These are phyloP conservation scores for Arachis monticola DNA, from an alignment of 331 rosid species.

Conservation along the genomic window DNA sequence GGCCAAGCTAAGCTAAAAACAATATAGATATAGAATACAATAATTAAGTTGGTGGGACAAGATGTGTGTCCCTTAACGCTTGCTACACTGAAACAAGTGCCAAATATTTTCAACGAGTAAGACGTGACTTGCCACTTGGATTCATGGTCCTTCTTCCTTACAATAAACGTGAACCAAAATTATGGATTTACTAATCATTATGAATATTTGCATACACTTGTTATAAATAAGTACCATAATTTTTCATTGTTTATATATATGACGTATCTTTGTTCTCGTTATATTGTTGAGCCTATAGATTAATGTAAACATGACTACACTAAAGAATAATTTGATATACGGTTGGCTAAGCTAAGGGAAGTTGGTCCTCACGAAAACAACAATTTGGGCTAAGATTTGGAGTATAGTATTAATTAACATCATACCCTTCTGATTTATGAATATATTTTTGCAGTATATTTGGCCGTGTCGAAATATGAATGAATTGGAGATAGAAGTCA, in stretches of 20 bases:
- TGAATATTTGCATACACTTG: neutral
- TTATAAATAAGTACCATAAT: neutral
- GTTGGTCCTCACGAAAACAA: neutral
- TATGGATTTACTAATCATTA: slow-evolving; percentile 2
- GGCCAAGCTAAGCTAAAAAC: too few species aligned
- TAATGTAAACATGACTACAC: too few species aligned
- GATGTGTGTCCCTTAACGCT: neutral
- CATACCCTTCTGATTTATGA: neutral
- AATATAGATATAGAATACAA: too few species aligned
- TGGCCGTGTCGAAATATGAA: neutral
- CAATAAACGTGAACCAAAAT: neutral
- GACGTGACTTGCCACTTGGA: slow-evolving; percentile 31
- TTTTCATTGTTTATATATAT: slow-evolving; percentile 4
- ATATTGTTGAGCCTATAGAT: neutral
- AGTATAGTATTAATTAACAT: too few species aligned
- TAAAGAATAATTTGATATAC: too few species aligned
- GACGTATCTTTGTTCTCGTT: neutral
- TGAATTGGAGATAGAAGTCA: neutral
- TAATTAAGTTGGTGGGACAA: slow-evolving; percentile 18
- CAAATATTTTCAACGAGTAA: neutral
- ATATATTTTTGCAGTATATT: slow-evolving; percentile 1
- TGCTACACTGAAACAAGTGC: neutral
- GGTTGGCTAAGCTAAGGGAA: too few species aligned
- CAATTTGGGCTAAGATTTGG: too few species aligned
- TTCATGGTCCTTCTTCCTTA: neutral